Conservation (phyloP, 441 rosid genomes). For the Sinapis alba region DNA sequence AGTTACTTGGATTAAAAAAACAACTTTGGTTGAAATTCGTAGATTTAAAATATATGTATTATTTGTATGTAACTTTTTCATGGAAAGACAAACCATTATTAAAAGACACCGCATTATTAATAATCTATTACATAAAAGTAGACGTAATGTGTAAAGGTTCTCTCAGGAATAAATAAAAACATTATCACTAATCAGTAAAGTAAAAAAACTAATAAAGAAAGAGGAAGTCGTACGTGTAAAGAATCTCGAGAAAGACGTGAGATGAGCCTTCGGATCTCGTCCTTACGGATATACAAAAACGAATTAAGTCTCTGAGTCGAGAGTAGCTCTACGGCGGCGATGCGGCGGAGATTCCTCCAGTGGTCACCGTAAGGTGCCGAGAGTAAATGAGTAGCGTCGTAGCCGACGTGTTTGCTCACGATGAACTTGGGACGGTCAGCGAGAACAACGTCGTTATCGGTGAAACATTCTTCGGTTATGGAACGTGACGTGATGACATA, state of each 20-base stretch:
- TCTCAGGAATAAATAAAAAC: not conserved
- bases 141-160: too few relatives aligned
- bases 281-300: conserved; percentile 44
- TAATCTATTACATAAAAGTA: too few relatives aligned
- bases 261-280: conserved; percentile 48
- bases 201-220: not conserved
- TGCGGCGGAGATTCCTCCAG: conserved; percentile 74
- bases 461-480: conserved; percentile 53
- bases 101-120: too few relatives aligned
- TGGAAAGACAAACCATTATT: too few relatives aligned
- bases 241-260: conserved; percentile 31
- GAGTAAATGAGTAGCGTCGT: conserved; percentile 46
- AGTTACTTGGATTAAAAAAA: not conserved
- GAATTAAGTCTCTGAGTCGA: conserved; percentile 48
- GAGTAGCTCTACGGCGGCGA: conserved; percentile 52
- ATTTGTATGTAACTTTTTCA: too few relatives aligned
- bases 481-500: conserved; percentile 48
- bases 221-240: conserved; percentile 31
- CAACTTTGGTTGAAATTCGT: not conserved
- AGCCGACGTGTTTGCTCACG: conserved; percentile 43
- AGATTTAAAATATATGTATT: not conserved
- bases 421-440: conserved; percentile 54
- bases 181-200: not conserved
- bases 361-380: conserved; percentile 55
- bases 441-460: conserved; percentile 51